Evolutionary conservation across 345 rosid species (phyloP).

Genomic region (Gossypium longicalyx): DNA sequence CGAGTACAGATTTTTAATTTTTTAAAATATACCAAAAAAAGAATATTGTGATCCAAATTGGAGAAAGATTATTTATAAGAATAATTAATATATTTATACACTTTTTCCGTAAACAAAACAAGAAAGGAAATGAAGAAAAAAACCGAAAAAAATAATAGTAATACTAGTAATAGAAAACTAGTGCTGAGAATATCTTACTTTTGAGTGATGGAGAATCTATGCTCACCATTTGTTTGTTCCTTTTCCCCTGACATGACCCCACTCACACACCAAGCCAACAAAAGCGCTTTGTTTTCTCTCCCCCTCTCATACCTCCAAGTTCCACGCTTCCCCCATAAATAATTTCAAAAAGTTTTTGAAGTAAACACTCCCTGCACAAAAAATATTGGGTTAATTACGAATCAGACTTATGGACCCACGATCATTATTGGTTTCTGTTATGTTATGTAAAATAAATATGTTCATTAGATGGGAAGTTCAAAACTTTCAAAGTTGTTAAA

Average conservation of each 20-base stretch:
- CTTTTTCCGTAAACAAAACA: background rate
- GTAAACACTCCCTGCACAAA: conserved; percentile 23
- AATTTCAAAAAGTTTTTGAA: conserved; percentile 27
- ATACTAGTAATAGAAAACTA: background rate
- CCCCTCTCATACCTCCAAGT: background rate
- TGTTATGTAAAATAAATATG: no score
- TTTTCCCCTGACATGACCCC: conserved; percentile 23
- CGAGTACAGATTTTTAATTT: no score
- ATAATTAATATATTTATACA: background rate
- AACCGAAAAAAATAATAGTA: background rate
- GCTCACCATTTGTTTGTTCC: conserved; percentile 39
- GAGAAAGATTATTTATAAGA: background rate
- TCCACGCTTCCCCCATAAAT: conserved; percentile 3
- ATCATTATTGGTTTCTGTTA: background rate
- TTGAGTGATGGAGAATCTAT: conserved; percentile 37
- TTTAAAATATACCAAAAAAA: background rate
- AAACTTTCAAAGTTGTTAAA: no score
- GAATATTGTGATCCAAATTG: background rate
- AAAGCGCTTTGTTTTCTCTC: background rate
- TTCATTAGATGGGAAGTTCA: no score
- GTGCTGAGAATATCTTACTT: conserved; percentile 19
- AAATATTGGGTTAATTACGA: background rate
- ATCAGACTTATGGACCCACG: background rate
- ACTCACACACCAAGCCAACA: background rate
- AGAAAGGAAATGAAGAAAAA: background rate